phyloP scores from a whole-genome alignment of 1,284 basidiomycete species.

The Cronartium quercuum region DNA sequence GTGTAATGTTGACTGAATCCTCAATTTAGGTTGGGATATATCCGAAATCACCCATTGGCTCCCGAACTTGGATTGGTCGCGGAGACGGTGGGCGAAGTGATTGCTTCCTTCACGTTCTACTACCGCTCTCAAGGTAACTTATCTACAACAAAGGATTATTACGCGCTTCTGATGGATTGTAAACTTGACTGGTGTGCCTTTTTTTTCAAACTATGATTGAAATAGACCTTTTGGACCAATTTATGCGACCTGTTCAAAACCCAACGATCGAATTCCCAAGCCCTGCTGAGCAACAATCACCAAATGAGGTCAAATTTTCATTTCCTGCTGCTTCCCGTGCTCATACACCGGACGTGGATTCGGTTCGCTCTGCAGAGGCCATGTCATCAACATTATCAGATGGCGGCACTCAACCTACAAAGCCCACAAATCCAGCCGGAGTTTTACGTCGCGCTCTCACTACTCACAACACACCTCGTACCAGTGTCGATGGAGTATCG shows the following conservation, averaged over 20 bases:
- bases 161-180: background rate
- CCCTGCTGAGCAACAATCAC: background rate
- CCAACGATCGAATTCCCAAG: background rate
- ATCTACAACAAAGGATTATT: background rate
- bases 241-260: too few relatives aligned
- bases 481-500: conserved; percentile 13
- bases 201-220: too few relatives aligned
- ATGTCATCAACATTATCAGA: background rate
- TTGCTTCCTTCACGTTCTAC: conserved; percentile 29
- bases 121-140: conserved; percentile 31
- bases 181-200: too few relatives aligned
- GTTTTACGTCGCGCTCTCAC: conserved; percentile 26
- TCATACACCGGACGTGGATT: background rate
- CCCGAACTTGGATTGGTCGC: conserved; percentile 31
- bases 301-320: conserved; percentile 16
- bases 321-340: conserved; percentile 12
- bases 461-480: conserved; percentile 1
- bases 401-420: background rate
- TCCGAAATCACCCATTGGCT: conserved; percentile 21
- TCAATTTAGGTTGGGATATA: conserved; percentile 18
- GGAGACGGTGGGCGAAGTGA: conserved; percentile 16
- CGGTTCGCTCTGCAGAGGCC: conserved; percentile 12
- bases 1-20: too few relatives aligned
- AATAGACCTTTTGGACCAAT: too few relatives aligned
- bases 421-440: background rate